These are phyloP conservation scores for Amaranthus hypochondriacus DNA, from an alignment of 148 eudicot genomes.

Conservation along the genomic window DNA sequence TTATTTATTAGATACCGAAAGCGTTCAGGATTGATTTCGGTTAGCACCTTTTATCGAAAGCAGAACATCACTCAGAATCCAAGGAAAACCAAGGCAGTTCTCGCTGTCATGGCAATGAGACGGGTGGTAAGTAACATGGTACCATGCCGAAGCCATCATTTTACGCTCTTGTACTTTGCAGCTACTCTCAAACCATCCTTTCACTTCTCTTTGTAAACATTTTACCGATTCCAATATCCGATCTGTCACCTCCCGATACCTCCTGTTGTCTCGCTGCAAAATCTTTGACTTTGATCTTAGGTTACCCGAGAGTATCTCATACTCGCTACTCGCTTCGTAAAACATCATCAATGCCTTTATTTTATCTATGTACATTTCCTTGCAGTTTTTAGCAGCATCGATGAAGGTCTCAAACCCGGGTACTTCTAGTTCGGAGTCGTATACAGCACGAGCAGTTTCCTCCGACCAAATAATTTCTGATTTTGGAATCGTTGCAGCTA, in stretches of 20 bases:
- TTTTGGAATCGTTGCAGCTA: conserved; percentile 29
- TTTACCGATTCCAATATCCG: conserved; percentile 63
- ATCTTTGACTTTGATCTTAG: conserved; percentile 45
- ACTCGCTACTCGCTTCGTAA: conserved; percentile 66
- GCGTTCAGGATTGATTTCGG: conserved; percentile 8
- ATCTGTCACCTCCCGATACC: conserved; percentile 68
- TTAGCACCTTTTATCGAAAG: conserved; percentile 53
- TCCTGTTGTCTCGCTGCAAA: conserved; percentile 69
- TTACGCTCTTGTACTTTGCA: conserved; percentile 40
- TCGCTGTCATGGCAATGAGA: conserved; percentile 44
- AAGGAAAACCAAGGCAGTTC: conserved; percentile 81
- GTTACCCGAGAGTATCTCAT: conserved; percentile 79
- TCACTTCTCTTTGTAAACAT: conserved; percentile 67
- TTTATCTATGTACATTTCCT: conserved; percentile 66
- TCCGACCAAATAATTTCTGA: conserved; percentile 32
- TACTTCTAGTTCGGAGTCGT: conserved; percentile 60
- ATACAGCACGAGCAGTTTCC: conserved; percentile 41
- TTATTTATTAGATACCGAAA: neutral
- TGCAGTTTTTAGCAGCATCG: conserved; percentile 51
- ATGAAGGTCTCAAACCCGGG: conserved; percentile 59
- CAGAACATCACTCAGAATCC: conserved; percentile 73
- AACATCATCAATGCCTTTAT: conserved; percentile 52
- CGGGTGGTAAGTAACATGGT: conserved; percentile 77
- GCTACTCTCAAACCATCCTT: conserved; percentile 65
- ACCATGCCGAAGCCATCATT: conserved; percentile 93